Conservation (phyloP, 2,329 filamentous ascomycete species). For the Arthroderma sp. region DNA sequence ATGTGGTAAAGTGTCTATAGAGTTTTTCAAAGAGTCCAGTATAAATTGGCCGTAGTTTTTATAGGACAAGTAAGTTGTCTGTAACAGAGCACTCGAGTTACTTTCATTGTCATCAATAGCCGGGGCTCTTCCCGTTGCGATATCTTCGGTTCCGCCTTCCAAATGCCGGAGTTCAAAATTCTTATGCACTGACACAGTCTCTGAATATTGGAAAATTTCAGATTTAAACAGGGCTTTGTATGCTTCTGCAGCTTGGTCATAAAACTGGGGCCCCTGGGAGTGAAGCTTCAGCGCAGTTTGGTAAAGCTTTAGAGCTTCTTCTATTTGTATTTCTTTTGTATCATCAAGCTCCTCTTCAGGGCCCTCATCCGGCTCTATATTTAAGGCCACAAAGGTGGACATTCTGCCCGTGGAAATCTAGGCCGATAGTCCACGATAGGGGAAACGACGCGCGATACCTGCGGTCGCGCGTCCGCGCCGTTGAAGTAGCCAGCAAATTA, state of each 20-base stretch:
- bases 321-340: conserved; percentile 91
- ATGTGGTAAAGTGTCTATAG: conserved; percentile 12
- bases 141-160: conserved; percentile 27
- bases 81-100: conserved; percentile 66
- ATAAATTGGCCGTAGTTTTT: conserved; percentile 92
- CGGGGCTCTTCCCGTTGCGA: conserved; percentile 26
- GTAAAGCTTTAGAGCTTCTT: conserved; percentile 90
- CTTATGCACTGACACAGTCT: conserved; percentile 73
- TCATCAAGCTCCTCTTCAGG: conserved; percentile 86
- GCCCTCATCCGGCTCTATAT: conserved; percentile 85
- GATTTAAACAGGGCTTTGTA: conserved; percentile 79
- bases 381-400: conserved; percentile 69
- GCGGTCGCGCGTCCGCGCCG: too few species aligned
- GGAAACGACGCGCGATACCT: too few species aligned
- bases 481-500: too few species aligned
- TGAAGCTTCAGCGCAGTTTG: conserved; percentile 84
- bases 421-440: too few species aligned
- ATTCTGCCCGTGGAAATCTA: conserved; percentile 16
- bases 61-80: conserved; percentile 83
- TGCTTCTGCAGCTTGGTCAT: conserved; percentile 62
- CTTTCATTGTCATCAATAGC: conserved; percentile 55
- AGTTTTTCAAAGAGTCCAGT: conserved; percentile 58
- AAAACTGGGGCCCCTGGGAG: conserved; percentile 66
- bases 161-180: conserved; percentile 41
- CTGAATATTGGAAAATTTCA: conserved; percentile 86